phyloP scores from a whole-genome alignment of 2,329 filamentous ascomycete species.

The Fusarium pilosicola region DNA sequence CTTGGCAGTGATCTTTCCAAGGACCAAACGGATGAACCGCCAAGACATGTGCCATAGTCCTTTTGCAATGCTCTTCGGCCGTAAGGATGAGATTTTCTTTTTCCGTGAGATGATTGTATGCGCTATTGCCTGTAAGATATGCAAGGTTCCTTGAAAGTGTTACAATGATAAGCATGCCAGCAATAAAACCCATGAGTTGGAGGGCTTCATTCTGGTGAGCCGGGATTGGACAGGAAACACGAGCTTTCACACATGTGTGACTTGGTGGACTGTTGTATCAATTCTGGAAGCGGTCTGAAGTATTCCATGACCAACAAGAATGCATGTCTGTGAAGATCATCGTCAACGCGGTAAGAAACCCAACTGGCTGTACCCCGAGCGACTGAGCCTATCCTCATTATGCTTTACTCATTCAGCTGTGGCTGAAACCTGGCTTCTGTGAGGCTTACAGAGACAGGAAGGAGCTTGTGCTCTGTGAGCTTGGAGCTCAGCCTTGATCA shows the following conservation, averaged over 20 bases:
- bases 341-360: background rate
- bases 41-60: constrained; percentile 1
- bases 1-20: background rate
- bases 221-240: constrained; percentile 26
- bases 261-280: background rate
- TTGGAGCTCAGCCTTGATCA: background rate
- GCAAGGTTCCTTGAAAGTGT: constrained; percentile 2
- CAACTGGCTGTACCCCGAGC: background rate
- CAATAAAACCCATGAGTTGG: constrained; percentile 6
- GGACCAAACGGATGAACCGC: background rate
- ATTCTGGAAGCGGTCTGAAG: constrained; percentile 18
- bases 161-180: constrained; percentile 6
- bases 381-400: constrained; percentile 4
- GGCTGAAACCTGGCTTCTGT: constrained; percentile 20
- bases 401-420: constrained; percentile 20
- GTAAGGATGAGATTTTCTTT: constrained; percentile 1
- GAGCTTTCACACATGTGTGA: background rate
- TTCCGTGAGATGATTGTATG: background rate
- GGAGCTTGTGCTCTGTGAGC: background rate
- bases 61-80: constrained; percentile 9
- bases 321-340: constrained; percentile 1
- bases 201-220: constrained; percentile 26
- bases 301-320: background rate
- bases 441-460: background rate
- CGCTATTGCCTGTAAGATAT: constrained; percentile 5